Base-by-base conservation (phyloP, 352 stramenopile species). In the Phytopythium helicoides region DNA sequence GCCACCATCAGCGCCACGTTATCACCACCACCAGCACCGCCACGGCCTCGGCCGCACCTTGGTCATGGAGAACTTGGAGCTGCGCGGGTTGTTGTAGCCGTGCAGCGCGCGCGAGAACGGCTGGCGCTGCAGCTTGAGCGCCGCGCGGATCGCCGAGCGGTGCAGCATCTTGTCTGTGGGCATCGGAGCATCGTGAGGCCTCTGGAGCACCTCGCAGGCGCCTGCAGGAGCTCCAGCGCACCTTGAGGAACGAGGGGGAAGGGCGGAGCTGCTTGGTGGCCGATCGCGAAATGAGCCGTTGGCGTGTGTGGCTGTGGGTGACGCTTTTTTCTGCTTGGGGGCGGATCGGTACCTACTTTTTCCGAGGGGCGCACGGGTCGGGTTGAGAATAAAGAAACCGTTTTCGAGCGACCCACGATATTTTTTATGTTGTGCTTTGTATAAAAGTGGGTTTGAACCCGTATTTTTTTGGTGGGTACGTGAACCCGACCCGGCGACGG, bases 1-100 rank as follows among this genome's bases (percentile, higher is more conserved):
- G 28, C 28, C 28, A 33, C n/a, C 28, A 9, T 33, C 28, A 33
- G 28, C 28, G 5, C 28, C 28, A 33, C 28, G 28, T 94, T n/a
- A n/a, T n/a, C n/a, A n/a, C n/a, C n/a, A n/a, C n/a, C 49, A 18
- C 5, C 31, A 47, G 15, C 28, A 12, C 42, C 14, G 46, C 19
- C 54, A 3, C 33, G 26, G 37, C 37, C 39, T 22, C 46, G 22
- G 18, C n/a, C 12, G 22, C 66, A 33, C 28, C 28, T 94, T 94
- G 51, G 85, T 93, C 85, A 94, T 94, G 36, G 82, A 93, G 61
- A 93, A 94, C 65, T 89, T 88, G 52, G 81, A 73, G 39, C 77
- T 84, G 58, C 82, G 80, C 21, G 80, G 82, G 61, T 92, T 90
- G 58, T 83, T 82, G 71, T 90, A 92, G 26, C 67, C 64, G 31